A percentile compares a stretch with the other conserved stretches of the same genome.
Evolutionary conservation across 179 eudicot genomes (phyloP).

Genomic region (Patellifolia procumbens): DNA sequence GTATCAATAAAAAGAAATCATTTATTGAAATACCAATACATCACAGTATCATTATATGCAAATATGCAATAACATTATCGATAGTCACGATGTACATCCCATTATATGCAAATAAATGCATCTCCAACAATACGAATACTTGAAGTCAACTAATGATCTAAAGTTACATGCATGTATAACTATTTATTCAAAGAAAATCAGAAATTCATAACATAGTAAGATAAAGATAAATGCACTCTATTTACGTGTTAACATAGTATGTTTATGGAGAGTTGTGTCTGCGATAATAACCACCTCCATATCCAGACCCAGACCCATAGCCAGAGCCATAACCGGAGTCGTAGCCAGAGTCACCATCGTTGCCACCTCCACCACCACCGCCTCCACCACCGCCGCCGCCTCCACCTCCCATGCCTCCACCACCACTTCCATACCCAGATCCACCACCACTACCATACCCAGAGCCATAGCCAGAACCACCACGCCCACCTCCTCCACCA

Average conservation of each 20-base stretch:
- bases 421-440: slow-evolving; percentile 30
- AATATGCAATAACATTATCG: background rate
- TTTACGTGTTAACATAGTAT: background rate
- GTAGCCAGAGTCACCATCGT: slow-evolving; percentile 1
- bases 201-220: background rate
- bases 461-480: slow-evolving; percentile 30
- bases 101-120: background rate
- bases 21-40: background rate
- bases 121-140: background rate
- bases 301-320: slow-evolving; percentile 30
- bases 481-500: slow-evolving; percentile 22
- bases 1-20: background rate
- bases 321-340: slow-evolving; percentile 23
- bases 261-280: slow-evolving; percentile 17
- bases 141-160: background rate
- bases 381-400: slow-evolving; percentile 19
- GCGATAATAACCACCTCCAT: slow-evolving; percentile 25
- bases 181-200: background rate
- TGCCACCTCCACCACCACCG: background rate
- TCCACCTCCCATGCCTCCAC: slow-evolving; percentile 15
- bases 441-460: slow-evolving; percentile 32
- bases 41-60: background rate
- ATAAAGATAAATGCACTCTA: too few species aligned
- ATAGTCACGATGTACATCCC: background rate
- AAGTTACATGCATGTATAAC: slow-evolving; percentile 14